Conservation (phyloP, 805 yeast genomes). For the Barnettozyma populi region DNA sequence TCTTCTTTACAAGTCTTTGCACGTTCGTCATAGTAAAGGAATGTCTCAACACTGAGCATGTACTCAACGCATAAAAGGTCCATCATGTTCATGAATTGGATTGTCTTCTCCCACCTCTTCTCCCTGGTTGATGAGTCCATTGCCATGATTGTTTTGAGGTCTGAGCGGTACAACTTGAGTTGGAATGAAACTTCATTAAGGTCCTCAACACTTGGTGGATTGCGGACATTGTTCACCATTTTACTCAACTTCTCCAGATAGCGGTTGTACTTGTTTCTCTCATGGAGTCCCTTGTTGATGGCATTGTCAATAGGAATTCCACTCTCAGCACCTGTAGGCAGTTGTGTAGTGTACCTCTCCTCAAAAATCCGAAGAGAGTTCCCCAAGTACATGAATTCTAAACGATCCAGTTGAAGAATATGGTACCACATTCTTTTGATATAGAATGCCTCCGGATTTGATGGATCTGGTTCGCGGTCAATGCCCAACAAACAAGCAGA, state of each 20-base stretch:
- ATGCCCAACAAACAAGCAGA: background rate
- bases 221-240: slow-evolving; percentile 2
- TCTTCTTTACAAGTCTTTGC: background rate
- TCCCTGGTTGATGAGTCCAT: slow-evolving; percentile 2
- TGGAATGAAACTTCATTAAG: background rate
- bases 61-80: background rate
- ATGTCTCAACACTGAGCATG: background rate
- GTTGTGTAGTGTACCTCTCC: slow-evolving; percentile 1
- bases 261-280: background rate
- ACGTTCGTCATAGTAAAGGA: background rate
- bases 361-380: background rate
- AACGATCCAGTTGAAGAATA: background rate
- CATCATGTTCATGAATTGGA: background rate
- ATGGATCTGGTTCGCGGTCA: background rate
- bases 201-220: slow-evolving; percentile 1
- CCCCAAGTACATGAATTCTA: slow-evolving; percentile 1
- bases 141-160: background rate
- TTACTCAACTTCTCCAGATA: background rate
- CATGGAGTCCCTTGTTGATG: background rate
- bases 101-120: slow-evolving; percentile 1
- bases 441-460: background rate
- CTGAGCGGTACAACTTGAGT: background rate
- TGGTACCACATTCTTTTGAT: slow-evolving; percentile 3
- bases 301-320: background rate
- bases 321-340: background rate